phyloP scores from a whole-genome alignment of 2,329 filamentous ascomycete species.

The Grosmannia serpens region DNA sequence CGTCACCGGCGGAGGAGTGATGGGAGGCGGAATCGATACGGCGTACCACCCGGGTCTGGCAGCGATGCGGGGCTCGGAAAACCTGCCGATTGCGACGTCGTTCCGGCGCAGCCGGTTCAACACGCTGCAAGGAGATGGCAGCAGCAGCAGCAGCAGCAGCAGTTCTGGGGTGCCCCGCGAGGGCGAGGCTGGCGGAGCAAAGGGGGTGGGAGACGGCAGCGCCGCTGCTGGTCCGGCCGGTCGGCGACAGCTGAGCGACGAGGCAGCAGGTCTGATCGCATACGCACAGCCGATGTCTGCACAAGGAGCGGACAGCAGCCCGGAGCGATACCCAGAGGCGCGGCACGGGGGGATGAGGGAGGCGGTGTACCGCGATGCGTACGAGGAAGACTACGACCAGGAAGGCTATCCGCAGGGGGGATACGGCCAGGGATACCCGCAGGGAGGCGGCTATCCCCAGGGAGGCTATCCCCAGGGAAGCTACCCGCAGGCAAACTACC shows the following conservation, averaged over 20 bases:
- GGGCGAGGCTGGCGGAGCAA: neutral
- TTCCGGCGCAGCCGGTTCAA: slow-evolving; percentile 22
- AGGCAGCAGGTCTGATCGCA: slow-evolving; percentile 19
- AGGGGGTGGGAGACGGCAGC: neutral
- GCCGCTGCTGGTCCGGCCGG: neutral
- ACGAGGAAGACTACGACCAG: neutral
- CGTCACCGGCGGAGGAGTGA: neutral
- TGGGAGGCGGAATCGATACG: slow-evolving; percentile 9
- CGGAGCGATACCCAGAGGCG: slow-evolving; percentile 6
- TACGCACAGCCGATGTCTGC: slow-evolving; percentile 24
- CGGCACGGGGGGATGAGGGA: neutral
- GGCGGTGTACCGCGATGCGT: neutral
- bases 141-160: neutral
- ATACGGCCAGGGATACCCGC: neutral
- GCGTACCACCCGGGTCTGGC: slow-evolving; percentile 6
- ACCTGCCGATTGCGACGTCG: slow-evolving; percentile 26
- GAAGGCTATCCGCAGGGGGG: neutral
- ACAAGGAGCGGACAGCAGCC: neutral
- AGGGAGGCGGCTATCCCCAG: neutral
- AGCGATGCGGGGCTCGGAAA: slow-evolving; percentile 23
- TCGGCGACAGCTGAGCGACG: slow-evolving; percentile 14
- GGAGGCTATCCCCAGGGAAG: neutral
- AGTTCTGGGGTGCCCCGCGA: neutral
- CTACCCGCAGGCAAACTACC: neutral
- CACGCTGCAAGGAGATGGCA: slow-evolving; percentile 3